Evolutionary conservation across 2,329 filamentous ascomycete genomes (phyloP).

Genomic region (Thielaviopsis punctulata): DNA sequence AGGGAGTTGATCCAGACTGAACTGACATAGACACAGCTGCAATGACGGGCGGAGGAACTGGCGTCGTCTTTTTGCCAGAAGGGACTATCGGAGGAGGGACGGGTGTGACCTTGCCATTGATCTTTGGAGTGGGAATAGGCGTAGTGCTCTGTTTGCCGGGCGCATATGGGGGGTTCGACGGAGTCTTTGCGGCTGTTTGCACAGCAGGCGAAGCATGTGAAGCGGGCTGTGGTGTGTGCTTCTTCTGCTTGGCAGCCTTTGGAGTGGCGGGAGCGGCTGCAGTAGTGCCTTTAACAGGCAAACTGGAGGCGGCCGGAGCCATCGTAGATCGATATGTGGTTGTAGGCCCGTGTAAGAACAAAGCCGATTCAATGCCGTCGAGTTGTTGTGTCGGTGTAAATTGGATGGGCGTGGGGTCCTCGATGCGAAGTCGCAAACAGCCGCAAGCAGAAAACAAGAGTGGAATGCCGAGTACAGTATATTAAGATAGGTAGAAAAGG

Average conservation of each 20-base stretch:
- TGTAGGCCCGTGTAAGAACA: background rate
- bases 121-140: conserved; percentile 6
- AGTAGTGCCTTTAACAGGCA: background rate
- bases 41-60: background rate
- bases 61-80: background rate
- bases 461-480: background rate
- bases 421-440: background rate
- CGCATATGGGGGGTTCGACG: conserved; percentile 6
- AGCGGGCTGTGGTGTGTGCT: background rate
- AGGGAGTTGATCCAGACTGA: background rate
- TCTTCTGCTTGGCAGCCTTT: conserved; percentile 4
- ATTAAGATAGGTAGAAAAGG: too few species aligned
- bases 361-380: background rate
- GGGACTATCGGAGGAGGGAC: conserved; percentile 1
- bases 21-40: background rate
- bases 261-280: background rate
- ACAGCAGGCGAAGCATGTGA: background rate
- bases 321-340: background rate
- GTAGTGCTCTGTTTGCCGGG: conserved; percentile 8
- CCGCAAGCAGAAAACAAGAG: background rate
- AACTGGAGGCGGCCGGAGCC: background rate
- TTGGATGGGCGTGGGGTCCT: background rate
- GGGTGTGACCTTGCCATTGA: background rate
- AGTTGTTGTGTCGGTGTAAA: background rate
- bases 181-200: background rate